These are phyloP conservation scores for Litchi chinensis DNA, from an alignment of 345 rosid species.

Conservation along the genomic window DNA sequence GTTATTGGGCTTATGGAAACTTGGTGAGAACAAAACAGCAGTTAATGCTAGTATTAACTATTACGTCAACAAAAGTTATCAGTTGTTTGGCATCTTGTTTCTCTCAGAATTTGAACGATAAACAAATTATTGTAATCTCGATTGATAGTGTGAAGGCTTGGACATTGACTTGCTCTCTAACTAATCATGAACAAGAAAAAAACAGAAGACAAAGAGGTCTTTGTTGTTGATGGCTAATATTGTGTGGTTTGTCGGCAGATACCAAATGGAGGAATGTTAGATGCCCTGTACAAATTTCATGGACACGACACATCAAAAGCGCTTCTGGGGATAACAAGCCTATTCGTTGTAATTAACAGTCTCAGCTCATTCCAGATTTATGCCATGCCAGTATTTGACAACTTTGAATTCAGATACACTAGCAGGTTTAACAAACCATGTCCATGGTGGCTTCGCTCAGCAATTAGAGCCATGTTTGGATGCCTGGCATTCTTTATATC, in stretches of 20 bases:
- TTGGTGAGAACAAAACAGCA: slow-evolving; percentile 30
- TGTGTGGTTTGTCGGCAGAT: slow-evolving; percentile 31
- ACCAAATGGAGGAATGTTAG: slow-evolving; percentile 45
- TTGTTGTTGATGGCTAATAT: neutral
- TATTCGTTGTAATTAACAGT: slow-evolving; percentile 53
- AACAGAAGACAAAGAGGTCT: neutral
- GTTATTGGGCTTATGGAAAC: slow-evolving; percentile 59
- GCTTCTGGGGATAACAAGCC: slow-evolving; percentile 41
- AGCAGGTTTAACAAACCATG: slow-evolving; percentile 49
- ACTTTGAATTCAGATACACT: slow-evolving; percentile 51
- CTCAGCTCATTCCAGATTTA: slow-evolving; percentile 63
- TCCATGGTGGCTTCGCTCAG: slow-evolving; percentile 53
- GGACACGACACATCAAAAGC: slow-evolving; percentile 35
- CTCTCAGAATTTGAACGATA: neutral
- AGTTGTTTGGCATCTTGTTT: too few species aligned
- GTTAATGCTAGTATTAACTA: too few species aligned
- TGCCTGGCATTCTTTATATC: slow-evolving; percentile 51
- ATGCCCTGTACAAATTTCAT: slow-evolving; percentile 43
- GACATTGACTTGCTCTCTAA: too few species aligned
- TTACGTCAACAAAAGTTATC: too few species aligned
- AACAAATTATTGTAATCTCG: too few species aligned
- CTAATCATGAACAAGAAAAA: too few species aligned
- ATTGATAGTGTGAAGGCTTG: neutral
- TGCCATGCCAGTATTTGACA: slow-evolving; percentile 68
- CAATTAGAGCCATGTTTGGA: slow-evolving; percentile 44